Evolutionary conservation across 306 rosid genomes (phyloP).

Genomic region (Macrotyloma uniflorum): DNA sequence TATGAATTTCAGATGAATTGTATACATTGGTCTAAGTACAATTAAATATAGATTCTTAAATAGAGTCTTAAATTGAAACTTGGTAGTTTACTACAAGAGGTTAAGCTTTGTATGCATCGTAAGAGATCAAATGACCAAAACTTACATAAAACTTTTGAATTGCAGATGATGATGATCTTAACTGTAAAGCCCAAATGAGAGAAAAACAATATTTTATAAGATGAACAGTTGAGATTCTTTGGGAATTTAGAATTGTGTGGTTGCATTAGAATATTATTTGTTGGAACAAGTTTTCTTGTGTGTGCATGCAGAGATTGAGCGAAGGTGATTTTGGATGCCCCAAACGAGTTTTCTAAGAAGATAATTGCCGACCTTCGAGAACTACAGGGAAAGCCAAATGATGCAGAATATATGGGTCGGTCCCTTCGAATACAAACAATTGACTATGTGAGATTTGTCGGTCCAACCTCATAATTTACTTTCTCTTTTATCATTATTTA

Average conservation of each 20-base stretch:
- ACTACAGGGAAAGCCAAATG: slow-evolving; percentile 39
- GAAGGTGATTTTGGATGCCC: slow-evolving; percentile 28
- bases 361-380: slow-evolving; percentile 46
- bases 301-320: slow-evolving; percentile 25
- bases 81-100: no score
- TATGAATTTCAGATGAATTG: no score
- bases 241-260: background rate
- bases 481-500: background rate
- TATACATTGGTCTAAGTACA: no score
- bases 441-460: slow-evolving; percentile 38
- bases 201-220: background rate
- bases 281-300: slow-evolving; percentile 14
- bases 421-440: slow-evolving; percentile 12
- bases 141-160: background rate
- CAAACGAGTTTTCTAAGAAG: slow-evolving; percentile 7
- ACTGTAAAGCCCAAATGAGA: background rate
- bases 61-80: no score
- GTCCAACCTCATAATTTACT: slow-evolving; percentile 17
- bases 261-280: slow-evolving; percentile 19
- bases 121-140: background rate
- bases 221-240: slow-evolving; percentile 30
- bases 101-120: no score
- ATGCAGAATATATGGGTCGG: slow-evolving; percentile 43
- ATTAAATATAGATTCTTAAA: no score
- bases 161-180: background rate